phyloP scores from a whole-genome alignment of 169 alveolate genomes.

The Eimeria praecox region DNA sequence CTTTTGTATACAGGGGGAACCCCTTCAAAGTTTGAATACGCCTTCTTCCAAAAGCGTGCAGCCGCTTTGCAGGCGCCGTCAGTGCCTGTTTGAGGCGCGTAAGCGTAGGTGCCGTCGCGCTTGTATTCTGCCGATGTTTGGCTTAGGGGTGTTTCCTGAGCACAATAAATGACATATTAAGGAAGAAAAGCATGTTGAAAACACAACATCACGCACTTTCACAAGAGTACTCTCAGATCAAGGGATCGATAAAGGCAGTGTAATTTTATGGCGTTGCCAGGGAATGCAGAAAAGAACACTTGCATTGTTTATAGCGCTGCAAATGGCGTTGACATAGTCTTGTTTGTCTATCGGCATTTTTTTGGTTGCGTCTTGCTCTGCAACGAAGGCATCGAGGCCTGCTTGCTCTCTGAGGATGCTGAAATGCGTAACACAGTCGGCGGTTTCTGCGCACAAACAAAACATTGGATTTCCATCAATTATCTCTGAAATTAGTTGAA shows the following conservation, averaged over 20 bases:
- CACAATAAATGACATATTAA: background rate
- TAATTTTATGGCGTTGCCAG: too few species aligned
- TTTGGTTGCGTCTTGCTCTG: background rate
- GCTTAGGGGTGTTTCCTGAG: background rate
- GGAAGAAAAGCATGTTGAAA: background rate
- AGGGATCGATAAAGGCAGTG: too few species aligned
- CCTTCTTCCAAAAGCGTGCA: background rate
- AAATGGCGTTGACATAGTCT: background rate
- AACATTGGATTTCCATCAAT: background rate
- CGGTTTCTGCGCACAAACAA: background rate
- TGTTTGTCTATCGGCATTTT: background rate
- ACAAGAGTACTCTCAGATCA: too few species aligned
- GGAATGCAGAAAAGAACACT: background rate
- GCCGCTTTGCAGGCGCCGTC: background rate
- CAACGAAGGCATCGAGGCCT: constrained; percentile 3
- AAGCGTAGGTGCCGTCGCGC: constrained; percentile 39
- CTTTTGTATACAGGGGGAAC: background rate
- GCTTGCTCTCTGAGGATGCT: background rate
- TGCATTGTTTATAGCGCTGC: background rate
- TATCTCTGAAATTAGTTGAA: background rate
- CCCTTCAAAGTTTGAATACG: background rate
- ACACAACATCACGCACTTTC: too few species aligned
- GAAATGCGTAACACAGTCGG: background rate
- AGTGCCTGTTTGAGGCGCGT: background rate
- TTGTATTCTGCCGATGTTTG: background rate